Evolutionary conservation across 2,329 filamentous ascomycete species (phyloP).

Genomic region (Neospermospora avenae): DNA sequence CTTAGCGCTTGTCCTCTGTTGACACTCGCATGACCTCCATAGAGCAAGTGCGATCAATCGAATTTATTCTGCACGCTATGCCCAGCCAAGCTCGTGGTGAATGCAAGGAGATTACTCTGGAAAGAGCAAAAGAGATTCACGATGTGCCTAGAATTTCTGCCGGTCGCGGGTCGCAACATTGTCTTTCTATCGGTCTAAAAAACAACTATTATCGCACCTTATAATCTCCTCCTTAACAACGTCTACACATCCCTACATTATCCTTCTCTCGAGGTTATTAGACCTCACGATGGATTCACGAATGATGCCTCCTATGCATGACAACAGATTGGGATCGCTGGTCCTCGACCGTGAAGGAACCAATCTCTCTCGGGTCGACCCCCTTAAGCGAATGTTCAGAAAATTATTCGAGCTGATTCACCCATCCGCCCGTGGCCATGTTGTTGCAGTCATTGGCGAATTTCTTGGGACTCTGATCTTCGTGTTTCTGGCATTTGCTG

Average conservation of each 20-base stretch:
- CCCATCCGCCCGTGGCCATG: conserved; percentile 38
- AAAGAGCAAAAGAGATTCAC: no score
- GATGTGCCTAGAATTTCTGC: neutral
- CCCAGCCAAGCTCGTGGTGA: no score
- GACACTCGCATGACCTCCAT: neutral
- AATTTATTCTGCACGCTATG: no score
- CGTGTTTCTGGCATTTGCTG: conserved; percentile 33
- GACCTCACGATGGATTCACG: neutral
- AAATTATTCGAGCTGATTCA: conserved; percentile 20
- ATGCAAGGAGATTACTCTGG: no score
- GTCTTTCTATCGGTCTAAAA: neutral
- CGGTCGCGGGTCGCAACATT: neutral
- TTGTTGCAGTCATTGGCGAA: conserved; percentile 47
- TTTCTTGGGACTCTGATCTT: conserved; percentile 48
- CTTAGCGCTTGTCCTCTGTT: neutral
- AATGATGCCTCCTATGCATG: neutral
- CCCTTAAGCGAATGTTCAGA: conserved; percentile 21
- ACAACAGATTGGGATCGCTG: conserved; percentile 4
- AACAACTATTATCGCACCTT: neutral
- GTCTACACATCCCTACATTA: neutral
- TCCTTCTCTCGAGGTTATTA: neutral
- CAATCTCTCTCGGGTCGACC: conserved; percentile 19
- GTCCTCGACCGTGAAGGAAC: conserved; percentile 17
- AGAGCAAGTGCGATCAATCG: neutral
- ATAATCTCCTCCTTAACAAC: no score